Percentiles rank a stretch among this genome's conserved stretches.
These are phyloP conservation scores for Geotrichum histeridarum DNA, from an alignment of 1,139 yeast species.

Conservation along the genomic window DNA sequence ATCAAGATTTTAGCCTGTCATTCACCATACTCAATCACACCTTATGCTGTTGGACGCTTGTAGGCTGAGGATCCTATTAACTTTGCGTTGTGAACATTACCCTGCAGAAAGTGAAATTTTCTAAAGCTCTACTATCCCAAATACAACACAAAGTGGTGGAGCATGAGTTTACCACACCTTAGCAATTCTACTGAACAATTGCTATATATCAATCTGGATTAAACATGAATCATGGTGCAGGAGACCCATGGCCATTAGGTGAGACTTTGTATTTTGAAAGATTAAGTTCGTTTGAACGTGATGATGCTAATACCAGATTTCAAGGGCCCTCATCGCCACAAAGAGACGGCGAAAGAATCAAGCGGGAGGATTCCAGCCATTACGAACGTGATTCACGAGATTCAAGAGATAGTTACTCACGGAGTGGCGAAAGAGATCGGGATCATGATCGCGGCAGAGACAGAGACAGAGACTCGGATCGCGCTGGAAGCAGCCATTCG, in stretches of 20 bases:
- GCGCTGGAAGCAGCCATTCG: conserved; percentile 17
- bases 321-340: conserved; percentile 4
- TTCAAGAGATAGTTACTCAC: not conserved
- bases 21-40: no score
- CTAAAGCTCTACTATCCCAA: not conserved
- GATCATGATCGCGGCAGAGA: conserved; percentile 21
- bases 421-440: conserved; percentile 13
- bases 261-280: not conserved
- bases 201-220: no score
- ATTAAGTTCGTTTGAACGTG: not conserved
- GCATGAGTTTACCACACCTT: no score
- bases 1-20: no score
- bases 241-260: conserved; percentile 6
- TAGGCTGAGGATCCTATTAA: no score
- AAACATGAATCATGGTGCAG: conserved; percentile 3
- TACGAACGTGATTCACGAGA: conserved; percentile 5
- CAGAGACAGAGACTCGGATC: conserved; percentile 16
- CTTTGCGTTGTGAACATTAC: not conserved
- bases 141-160: no score
- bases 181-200: no score
- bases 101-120: conserved; percentile 2
- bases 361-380: conserved; percentile 3
- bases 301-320: not conserved
- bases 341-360: not conserved
- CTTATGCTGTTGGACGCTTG: no score